Evolutionary conservation across 345 rosid genomes (phyloP), one percentile per base, ranked within the genome.

Genomic region (Camelina hispida): DNA sequence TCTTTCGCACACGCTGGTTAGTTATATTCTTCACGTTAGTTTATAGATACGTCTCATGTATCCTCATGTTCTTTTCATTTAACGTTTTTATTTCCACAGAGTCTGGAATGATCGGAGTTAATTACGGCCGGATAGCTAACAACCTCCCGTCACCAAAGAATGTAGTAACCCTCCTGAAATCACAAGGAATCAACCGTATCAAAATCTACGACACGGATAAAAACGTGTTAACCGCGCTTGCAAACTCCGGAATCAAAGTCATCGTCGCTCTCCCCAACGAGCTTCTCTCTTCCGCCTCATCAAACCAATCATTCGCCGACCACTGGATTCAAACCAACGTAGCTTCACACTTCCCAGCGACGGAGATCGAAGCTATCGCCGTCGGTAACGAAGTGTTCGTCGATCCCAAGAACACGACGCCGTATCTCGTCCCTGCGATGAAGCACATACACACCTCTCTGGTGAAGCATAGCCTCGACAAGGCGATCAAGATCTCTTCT

Each of bases 381-480:
- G 87, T 94, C 0, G 97, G 98, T 3, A 94, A 94, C 70, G 98
- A 94, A 57, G 94, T 91, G 5, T 91, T 94, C 56, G 97, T 74
- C 46, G 96, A 86, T 71, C 88, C 93, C 0, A 83, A 65, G 1
- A 86, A 88, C 82, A 86, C 84, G 9, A 91, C 91, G 2, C 34
- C 50, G 18, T 86, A 34, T 72, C 90, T 94, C 20, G 93, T 91
- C 0, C 82, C 90, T 2, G 98, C 98, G 46, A 91, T 91, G 96
- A 88, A 82, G 47, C 88, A 88, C 67, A 68, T 94, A 3, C 79
- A 87, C 17, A 80, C 69, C 30, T 89, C 98, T 12, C 81, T 94
- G 1, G 81, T 81, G 1, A 91, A 86, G 63, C 61, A 58, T 52
- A 83, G 79, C 6, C 84, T 87, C 53, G 80, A 82, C 55, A 74